Evolutionary conservation across 2,329 filamentous ascomycete genomes (phyloP), one percentile per base, ranked within the genome.

Genomic region (Epicoccum sorghinum): DNA sequence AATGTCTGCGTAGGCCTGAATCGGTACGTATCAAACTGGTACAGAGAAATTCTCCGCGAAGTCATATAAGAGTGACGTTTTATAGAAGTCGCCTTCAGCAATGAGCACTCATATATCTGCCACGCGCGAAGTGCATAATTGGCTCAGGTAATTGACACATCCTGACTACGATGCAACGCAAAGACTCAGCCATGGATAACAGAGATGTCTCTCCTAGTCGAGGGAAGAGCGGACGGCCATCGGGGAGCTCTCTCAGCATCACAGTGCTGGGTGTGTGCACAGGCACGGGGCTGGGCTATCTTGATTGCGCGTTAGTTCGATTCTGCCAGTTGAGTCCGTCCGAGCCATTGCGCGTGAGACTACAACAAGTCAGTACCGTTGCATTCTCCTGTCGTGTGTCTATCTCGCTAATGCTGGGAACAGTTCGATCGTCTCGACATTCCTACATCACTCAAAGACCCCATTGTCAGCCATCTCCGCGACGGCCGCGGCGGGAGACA

Each of bases 221-320:
- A 18, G 12, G 7, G 24, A 44, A 14, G 9, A 35, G 10, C 30
- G 38, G 25, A 10, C 24, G 36, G 12, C 33, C 54, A 69, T 5
- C 14, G 3, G 39, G 24, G 22, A 33, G 51, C 22, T 36, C 14
- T 14, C 68, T 85, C 52, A 78, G 84, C 59, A 62, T 85, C 35
- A 82, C 75, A 1, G 81, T 85, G 23, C 74, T 86, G 14, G 83
- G 83, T 1, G 66, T 85, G 60, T 84, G 83, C 67, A 79, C 76
- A 48, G 81, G 81, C 25, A 82, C 80, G 3, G 80, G 78, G 0
- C 81, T 85, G 52, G 82, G 83, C 64, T 79, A 81, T 24, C 84
- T 87, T 39, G 82, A 86, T 66, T 85, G 82, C 60, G 83, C 82
- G 2, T 75, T 86, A 7, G 85, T 83, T 61, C 81, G 73, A 46